Base-by-base conservation (phyloP, 2,329 filamentous ascomycete genomes). In the Hyphodiscus sp. region DNA sequence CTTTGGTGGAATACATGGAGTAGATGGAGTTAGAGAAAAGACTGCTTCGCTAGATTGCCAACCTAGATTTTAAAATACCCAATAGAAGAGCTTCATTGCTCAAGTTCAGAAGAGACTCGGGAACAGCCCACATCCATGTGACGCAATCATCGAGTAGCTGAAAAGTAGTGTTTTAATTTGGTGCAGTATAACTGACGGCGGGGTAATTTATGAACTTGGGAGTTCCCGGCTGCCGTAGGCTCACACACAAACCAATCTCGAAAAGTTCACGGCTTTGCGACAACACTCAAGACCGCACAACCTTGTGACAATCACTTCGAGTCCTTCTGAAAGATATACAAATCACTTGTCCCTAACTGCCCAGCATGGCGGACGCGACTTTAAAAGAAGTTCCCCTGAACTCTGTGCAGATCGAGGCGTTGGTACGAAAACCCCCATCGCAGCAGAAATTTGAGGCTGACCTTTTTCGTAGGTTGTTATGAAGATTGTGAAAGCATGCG, bases 401-500 rank as follows among this genome's bases (percentile, higher is more conserved):
- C 79, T 81, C 89, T 73, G 89, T 96, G 67, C 90, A 95, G 78
- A 86, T 97, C 69, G 91, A 96, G 79, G 90, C 92, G 68, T 79
- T 97, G 79, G 92, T 95, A 81, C 71, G 85, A 73, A 61, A 54
- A 59, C 57, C 68, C 69, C 70, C 56, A 63, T 62, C 19, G 47
- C 50, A 57, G 61, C 64, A 56, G 62, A 62, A 26, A 44, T 47
- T 55, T 48, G 53, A 48, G 20, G 53, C 58, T 69, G 55, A 68
- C 57, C 47, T 38, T 50, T 64, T 49, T 29, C 55, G 65, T 54
- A 94, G 89, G 89, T 95, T 68, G 89, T 95, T 65, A 92, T 96
- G 87, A 96, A 96, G 79, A 91, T 97, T 71, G 91, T 95, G 74
- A 96, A 95, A 76, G 91, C 96, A 78, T 90, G 89, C 76, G 87